Evolutionary conservation across 345 rosid genomes (phyloP), one percentile per base, ranked within the genome.

Genomic region (Populus ilicifolia): DNA sequence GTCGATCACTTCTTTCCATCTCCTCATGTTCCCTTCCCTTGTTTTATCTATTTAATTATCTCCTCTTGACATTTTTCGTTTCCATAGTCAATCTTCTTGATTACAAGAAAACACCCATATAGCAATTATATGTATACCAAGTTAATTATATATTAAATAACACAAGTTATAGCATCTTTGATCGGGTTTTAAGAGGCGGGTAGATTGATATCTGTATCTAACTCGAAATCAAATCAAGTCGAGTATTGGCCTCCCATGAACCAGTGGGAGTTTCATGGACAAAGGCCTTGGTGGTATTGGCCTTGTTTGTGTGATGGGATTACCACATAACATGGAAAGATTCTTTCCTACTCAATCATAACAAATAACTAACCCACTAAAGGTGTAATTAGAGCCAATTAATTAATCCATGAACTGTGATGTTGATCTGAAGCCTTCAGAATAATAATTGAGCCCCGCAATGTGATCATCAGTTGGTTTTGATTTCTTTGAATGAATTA

Each of bases 301-400:
- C 59, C 20, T 54, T 80, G 71, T 64, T 72, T 16, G 76, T 71
- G 63, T 76, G 63, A 56, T 77, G 46, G 56, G 61, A 66, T 75
- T 56, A 30, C 43, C 35, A 80, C 61, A 77, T 79, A 91, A 91
- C 92, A 85, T 91, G 96, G 86, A 77, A 88, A 89, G 96, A 91
- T 91, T 88, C 96, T 86, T 72, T 77, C 77, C 62, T 43, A 73
- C 83, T 86, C 83, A 84, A 89, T 88, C 85, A 86, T 67, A 79
- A 75, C 77, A 0, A 80, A 54, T 74, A 84, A 80, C 84, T 77
- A 75, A 83, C 79, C 79, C 67, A 44, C 69, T 75, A 66, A 35
- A 41, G 52, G 13, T 20, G 41, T 29, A 1, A 44, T 67, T 67
- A 71, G 20, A 29, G 43, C 27, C 27, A 61, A 25, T n/a, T 61